Evolutionary conservation across 805 yeast species (phyloP).

Genomic region (Schizosaccharomyces osmophilus): DNA sequence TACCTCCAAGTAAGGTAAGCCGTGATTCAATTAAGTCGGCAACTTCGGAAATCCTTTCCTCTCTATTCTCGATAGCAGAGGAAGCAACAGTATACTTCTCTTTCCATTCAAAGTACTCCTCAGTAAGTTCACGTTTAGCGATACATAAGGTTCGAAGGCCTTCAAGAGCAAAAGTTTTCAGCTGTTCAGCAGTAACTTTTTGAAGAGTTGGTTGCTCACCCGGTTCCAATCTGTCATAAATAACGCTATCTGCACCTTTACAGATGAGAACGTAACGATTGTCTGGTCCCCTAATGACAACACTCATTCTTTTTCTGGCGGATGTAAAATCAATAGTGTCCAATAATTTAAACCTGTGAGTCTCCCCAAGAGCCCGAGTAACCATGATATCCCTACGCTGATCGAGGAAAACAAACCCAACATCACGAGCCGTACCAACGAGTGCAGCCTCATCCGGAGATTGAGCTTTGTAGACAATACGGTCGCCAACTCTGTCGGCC

Average conservation of each 20-base stretch:
- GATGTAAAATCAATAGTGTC: constrained; percentile 42
- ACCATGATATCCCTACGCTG: constrained; percentile 26
- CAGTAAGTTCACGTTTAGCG: constrained; percentile 29
- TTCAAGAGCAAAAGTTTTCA: constrained; percentile 49
- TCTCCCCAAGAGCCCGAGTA: constrained; percentile 22
- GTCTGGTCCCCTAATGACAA: constrained; percentile 22
- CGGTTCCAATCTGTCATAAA: constrained; percentile 23
- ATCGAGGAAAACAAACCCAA: constrained; percentile 40
- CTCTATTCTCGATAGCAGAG: constrained; percentile 32
- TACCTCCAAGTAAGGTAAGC: constrained; percentile 41
- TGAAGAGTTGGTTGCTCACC: constrained; percentile 23
- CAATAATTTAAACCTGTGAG: constrained; percentile 24
- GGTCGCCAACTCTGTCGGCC: constrained; percentile 26
- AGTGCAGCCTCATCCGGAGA: constrained; percentile 68
- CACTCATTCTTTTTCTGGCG: constrained; percentile 57
- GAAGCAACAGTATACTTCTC: constrained; percentile 32
- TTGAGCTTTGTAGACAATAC: constrained; percentile 41
- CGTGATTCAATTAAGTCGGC: constrained; percentile 36
- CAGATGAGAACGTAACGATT: constrained; percentile 23
- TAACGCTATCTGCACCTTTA: constrained; percentile 61
- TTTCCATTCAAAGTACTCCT: constrained; percentile 29
- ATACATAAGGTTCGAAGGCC: constrained; percentile 58
- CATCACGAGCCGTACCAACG: constrained; percentile 50
- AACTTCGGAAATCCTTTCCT: constrained; percentile 26
- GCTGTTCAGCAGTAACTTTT: constrained; percentile 32